Conservation (phyloP, 331 rosid genomes). For the Rosa hybrid region DNA sequence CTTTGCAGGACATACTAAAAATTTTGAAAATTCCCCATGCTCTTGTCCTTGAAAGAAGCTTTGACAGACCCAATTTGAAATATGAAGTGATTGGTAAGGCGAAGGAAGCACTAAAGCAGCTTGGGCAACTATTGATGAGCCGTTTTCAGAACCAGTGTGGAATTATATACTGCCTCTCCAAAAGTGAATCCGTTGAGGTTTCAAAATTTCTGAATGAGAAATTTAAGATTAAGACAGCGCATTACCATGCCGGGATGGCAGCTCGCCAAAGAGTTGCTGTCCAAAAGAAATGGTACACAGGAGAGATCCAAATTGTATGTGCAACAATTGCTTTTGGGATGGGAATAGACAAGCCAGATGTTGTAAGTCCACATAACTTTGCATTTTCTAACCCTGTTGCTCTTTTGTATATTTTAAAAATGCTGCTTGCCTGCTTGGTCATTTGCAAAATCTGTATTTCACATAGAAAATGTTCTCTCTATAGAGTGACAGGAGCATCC, state of each 20-base stretch:
- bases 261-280: constrained; percentile 82
- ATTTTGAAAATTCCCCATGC: constrained; percentile 85
- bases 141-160: constrained; percentile 79
- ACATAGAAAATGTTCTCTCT: not conserved
- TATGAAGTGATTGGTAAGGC: constrained; percentile 85
- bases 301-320: constrained; percentile 86
- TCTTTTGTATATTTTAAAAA: not conserved
- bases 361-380: constrained; percentile 63
- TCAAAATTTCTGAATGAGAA: constrained; percentile 68
- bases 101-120: constrained; percentile 79
- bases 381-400: not conserved
- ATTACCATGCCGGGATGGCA: constrained; percentile 90
- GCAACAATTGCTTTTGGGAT: constrained; percentile 99
- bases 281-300: constrained; percentile 85
- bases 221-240: constrained; percentile 66
- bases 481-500: not conserved
- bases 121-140: constrained; percentile 60
- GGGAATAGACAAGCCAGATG: constrained; percentile 99
- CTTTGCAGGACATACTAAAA: constrained; percentile 76
- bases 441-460: too few relatives aligned
- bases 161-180: constrained; percentile 92
- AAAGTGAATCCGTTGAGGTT: constrained; percentile 87
- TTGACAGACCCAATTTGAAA: constrained; percentile 93
- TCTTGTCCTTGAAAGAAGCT: constrained; percentile 89
- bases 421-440: constrained; percentile 1